Percentiles rank a stretch among this genome's conserved stretches.
These are phyloP conservation scores for Wickerhamiella infanticola DNA, from an alignment of 1,139 yeast genomes.

Conservation along the genomic window DNA sequence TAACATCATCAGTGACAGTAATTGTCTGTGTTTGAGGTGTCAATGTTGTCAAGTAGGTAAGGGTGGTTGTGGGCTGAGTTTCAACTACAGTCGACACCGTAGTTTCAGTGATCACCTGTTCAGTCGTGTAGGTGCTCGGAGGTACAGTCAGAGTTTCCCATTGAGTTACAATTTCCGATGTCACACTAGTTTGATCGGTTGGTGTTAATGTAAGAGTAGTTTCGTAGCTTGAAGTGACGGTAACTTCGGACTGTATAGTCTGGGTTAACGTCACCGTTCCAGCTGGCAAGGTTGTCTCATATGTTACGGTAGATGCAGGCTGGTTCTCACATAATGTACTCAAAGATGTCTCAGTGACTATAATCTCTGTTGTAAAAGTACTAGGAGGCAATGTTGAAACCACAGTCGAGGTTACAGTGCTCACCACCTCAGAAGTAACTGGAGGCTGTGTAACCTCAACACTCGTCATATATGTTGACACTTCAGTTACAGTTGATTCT, in stretches of 20 bases:
- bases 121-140: neutral
- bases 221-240: neutral
- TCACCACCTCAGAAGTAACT: slow-evolving; percentile 3
- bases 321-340: neutral
- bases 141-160: neutral
- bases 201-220: neutral
- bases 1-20: neutral
- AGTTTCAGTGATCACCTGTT: neutral
- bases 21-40: neutral
- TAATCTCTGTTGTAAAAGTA: neutral
- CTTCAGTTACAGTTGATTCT: neutral
- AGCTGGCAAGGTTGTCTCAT: neutral
- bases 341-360: neutral
- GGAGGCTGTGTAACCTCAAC: slow-evolving; percentile 1
- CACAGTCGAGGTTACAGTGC: neutral
- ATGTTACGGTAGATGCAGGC: neutral
- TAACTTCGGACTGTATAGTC: neutral
- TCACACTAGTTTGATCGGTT: neutral
- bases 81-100: neutral
- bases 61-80: neutral
- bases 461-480: slow-evolving; percentile 3
- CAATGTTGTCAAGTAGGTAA: neutral
- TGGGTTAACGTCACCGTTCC: neutral
- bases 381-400: neutral
- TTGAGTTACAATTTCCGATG: neutral